A percentile compares a stretch with the other conserved stretches of the same genome.
Evolutionary conservation across 768 basidiomycete species (phyloP).

Genomic region (Pleurotus eryngii): DNA sequence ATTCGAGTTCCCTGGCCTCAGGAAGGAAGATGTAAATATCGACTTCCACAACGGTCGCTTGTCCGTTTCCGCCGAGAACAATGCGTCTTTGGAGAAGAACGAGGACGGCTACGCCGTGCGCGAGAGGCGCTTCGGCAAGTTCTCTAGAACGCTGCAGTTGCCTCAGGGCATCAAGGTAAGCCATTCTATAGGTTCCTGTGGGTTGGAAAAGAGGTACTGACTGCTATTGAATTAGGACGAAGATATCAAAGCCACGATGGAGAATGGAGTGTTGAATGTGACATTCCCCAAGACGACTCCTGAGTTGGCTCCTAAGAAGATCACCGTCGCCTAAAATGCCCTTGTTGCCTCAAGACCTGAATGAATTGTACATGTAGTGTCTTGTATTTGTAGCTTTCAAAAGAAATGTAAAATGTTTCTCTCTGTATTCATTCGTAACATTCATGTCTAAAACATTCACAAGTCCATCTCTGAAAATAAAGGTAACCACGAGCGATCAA

Average conservation of each 20-base stretch:
- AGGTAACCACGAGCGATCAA: too few relatives aligned
- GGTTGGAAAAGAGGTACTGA: background rate
- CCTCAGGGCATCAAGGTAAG: constrained; percentile 46
- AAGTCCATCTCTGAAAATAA: too few relatives aligned
- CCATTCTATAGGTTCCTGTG: background rate
- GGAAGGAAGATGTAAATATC: constrained; percentile 44
- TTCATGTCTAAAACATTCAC: too few relatives aligned
- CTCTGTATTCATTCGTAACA: too few relatives aligned
- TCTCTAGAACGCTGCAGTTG: constrained; percentile 44
- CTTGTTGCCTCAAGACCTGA: too few relatives aligned
- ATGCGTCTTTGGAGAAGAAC: constrained; percentile 25
- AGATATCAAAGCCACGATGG: constrained; percentile 45
- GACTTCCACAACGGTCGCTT: constrained; percentile 45
- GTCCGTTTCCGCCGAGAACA: constrained; percentile 43
- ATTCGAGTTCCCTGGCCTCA: constrained; percentile 55
- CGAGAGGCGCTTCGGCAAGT: constrained; percentile 47
- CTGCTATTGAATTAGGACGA: constrained; percentile 27
- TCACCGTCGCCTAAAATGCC: constrained; percentile 22
- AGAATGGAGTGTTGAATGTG: constrained; percentile 43
- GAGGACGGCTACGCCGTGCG: constrained; percentile 37
- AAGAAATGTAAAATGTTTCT: too few relatives aligned
- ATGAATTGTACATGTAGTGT: too few relatives aligned
- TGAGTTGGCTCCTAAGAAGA: constrained; percentile 41
- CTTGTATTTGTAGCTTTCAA: too few relatives aligned
- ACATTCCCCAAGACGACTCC: constrained; percentile 44